These are phyloP conservation scores for Psidium friedrichsthalianum DNA, from an alignment of 345 rosid species.

Conservation along the genomic window DNA sequence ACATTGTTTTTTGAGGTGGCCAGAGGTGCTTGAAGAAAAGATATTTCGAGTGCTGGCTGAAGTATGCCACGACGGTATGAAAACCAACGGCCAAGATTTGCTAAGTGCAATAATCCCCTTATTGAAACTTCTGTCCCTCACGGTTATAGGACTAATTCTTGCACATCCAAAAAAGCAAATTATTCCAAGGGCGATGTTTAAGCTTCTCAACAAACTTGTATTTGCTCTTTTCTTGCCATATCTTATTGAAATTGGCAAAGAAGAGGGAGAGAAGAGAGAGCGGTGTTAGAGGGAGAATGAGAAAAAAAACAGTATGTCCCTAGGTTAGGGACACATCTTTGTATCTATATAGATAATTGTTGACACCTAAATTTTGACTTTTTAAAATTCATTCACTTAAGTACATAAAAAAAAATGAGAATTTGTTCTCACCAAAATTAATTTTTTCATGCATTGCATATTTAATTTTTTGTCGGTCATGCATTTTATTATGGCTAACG, in stretches of 20 bases:
- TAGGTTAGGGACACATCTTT: no score
- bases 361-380: no score
- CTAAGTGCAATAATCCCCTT: conserved; percentile 54
- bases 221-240: conserved; percentile 89
- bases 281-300: no score
- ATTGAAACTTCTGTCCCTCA: conserved; percentile 65
- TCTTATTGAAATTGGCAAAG: conserved; percentile 15
- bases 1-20: background rate
- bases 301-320: no score
- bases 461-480: no score
- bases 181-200: conserved; percentile 62
- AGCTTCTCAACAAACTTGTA: conserved; percentile 83
- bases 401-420: no score
- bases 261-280: no score
- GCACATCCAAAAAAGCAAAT: conserved; percentile 56
- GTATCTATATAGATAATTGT: no score
- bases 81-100: conserved; percentile 25
- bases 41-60: conserved; percentile 4
- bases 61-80: conserved; percentile 7
- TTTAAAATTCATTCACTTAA: no score
- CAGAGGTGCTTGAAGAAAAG: background rate
- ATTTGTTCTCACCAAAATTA: no score
- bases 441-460: no score
- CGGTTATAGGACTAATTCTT: conserved; percentile 67
- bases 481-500: no score